These are phyloP conservation scores for Trichoderma citrinoviride DNA, from an alignment of 2,329 filamentous ascomycete species.

Conservation along the genomic window DNA sequence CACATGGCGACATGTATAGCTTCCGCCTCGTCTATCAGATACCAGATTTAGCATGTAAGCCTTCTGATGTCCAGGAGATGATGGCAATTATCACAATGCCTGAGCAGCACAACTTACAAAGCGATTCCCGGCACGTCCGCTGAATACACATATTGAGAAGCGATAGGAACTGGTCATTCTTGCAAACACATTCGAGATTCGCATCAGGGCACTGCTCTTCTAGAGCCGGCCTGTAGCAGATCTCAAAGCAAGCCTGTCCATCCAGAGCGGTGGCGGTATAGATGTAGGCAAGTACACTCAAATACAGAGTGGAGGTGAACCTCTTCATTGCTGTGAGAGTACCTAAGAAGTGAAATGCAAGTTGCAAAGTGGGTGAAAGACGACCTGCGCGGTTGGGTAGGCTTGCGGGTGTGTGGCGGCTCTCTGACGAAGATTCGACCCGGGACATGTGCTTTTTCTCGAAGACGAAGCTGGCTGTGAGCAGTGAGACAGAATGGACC, in stretches of 20 bases:
- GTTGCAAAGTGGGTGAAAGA: background rate
- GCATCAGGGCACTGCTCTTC: constrained; percentile 14
- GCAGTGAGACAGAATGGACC: background rate
- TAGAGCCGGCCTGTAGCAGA: constrained; percentile 4
- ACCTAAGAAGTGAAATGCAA: background rate
- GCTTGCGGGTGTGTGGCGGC: no score
- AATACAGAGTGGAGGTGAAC: constrained; percentile 1
- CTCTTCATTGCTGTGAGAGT: constrained; percentile 7
- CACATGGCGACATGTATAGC: background rate
- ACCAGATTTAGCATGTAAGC: background rate
- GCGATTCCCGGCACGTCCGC: constrained; percentile 15
- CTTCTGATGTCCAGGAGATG: no score
- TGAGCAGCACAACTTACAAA: background rate
- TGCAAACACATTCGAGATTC: constrained; percentile 5
- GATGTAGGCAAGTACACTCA: constrained; percentile 1
- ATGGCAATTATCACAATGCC: no score
- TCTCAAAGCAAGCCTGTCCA: constrained; percentile 8
- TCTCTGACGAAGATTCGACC: no score
- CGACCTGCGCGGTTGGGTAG: background rate
- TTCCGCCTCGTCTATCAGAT: constrained; percentile 4
- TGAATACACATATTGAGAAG: constrained; percentile 14
- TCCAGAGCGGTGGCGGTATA: constrained; percentile 4
- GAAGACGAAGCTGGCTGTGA: no score
- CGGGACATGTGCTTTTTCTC: no score
- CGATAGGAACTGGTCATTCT: constrained; percentile 11